Base-by-base conservation (phyloP, 2,329 filamentous ascomycete genomes). In the Gliomastix tumulicola region DNA sequence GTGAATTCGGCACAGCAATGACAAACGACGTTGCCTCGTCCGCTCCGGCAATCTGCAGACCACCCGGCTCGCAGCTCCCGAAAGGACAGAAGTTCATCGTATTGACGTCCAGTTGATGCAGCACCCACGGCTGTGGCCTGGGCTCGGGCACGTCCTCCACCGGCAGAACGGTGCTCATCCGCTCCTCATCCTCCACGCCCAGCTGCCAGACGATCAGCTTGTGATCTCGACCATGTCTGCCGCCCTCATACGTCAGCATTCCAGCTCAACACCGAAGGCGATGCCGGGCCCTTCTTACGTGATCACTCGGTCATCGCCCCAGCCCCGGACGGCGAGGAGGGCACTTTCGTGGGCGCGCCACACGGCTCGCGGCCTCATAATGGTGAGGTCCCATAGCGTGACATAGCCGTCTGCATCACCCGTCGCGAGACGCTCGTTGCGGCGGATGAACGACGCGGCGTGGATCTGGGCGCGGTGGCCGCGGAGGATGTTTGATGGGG, bases 41-140 rank as follows among this genome's bases (percentile, higher is more conserved):
- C 10, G 50, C 36, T 25, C 42, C 21, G 11, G 25, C 7, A 28
- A n/a, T 16, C 17, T 13, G 25, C 7, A 13, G n/a, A 28, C 17
- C 25, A 12, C 13, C n/a, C 2, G 10, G 3, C 10, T 42, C n/a
- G n/a, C n/a, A n/a, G n/a, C n/a, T 70, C 3, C 83, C 72, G 56
- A 95, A 95, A 3, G 84, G 74, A 55, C 92, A 98, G 56, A 97
- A 98, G 54, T 97, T 98, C 64, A 97, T 76, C 2, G 90, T 88
- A 53, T 96, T 96, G 30, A 97, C 88, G 6, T 84, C 71, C 6
- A 98, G 65, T 5, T 85, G 74, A 58, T 95, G 77, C 17, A 95
- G 59, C n/a, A 96, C 65, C 88, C 87, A 94, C 21, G 92, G 92
- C 49, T 81, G 72, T 15, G 71, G 74, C 44, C 64, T 72, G 34